These are phyloP conservation scores for Plectosphaerella sp. DNA, from an alignment of 2,329 filamentous ascomycete species.

Conservation along the genomic window DNA sequence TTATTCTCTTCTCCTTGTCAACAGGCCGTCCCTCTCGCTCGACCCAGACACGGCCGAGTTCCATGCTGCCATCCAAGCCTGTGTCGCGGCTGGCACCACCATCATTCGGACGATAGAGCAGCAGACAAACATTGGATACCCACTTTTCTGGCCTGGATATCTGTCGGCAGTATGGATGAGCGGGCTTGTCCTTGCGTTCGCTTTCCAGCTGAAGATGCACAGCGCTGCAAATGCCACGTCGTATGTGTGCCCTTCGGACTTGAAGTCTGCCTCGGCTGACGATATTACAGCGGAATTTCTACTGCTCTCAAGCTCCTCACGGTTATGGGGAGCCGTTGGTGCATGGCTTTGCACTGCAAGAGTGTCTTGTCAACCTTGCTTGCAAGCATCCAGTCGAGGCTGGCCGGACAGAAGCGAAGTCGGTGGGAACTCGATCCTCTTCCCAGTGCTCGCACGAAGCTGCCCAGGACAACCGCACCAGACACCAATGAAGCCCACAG, in stretches of 20 bases:
- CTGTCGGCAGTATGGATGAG: slow-evolving; percentile 31
- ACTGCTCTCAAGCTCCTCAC: slow-evolving; percentile 1
- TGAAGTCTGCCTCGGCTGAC: neutral
- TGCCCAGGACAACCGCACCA: neutral
- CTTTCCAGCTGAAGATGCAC: slow-evolving; percentile 8
- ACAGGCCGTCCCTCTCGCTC: slow-evolving; percentile 27
- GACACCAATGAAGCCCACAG: neutral
- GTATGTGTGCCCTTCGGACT: neutral
- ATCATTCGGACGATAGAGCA: slow-evolving; percentile 4
- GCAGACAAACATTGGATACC: slow-evolving; percentile 1
- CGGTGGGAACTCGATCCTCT: neutral
- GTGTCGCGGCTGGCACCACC: slow-evolving; percentile 2
- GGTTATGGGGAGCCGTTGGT: slow-evolving; percentile 4
- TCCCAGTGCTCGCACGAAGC: neutral
- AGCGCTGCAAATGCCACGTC: neutral
- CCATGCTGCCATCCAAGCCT: slow-evolving; percentile 5
- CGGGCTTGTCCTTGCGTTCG: slow-evolving; percentile 28
- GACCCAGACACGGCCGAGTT: slow-evolving; percentile 5
- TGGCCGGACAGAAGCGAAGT: neutral
- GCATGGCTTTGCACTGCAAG: slow-evolving; percentile 7
- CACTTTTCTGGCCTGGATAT: slow-evolving; percentile 25
- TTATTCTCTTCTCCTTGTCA: slow-evolving; percentile 24
- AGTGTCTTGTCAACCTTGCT: slow-evolving; percentile 5
- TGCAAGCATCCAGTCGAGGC: neutral
- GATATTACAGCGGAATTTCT: neutral